phyloP scores from a whole-genome alignment of 306 rosid genomes.

The Lithocarpus polystachyus region DNA sequence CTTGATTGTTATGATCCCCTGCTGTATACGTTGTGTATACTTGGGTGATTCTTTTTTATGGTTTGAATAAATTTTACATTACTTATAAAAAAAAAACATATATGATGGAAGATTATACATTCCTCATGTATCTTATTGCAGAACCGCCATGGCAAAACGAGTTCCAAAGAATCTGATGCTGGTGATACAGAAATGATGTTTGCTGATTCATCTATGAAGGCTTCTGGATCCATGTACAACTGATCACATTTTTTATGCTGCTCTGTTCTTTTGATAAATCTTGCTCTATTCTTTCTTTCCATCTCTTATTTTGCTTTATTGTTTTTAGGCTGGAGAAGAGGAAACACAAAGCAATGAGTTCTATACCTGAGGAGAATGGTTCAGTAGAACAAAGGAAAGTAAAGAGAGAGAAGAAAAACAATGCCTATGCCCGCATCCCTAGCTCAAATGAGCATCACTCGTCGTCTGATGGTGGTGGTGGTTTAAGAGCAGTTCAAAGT shows the following conservation, averaged over 20 bases:
- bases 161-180: conserved; percentile 30
- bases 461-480: conserved; percentile 24
- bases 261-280: background rate
- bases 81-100: background rate
- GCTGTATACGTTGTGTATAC: too few species aligned
- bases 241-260: background rate
- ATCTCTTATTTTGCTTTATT: background rate
- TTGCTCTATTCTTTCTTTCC: background rate
- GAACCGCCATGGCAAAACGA: conserved; percentile 74
- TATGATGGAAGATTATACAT: conserved; percentile 5
- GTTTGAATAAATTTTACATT: too few species aligned
- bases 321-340: conserved; percentile 43
- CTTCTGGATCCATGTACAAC: conserved; percentile 37
- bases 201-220: conserved; percentile 43
- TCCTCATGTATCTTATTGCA: conserved; percentile 29
- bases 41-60: too few species aligned
- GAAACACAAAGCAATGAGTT: conserved; percentile 30
- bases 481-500: conserved; percentile 29
- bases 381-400: conserved; percentile 30
- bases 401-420: conserved; percentile 37
- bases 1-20: too few species aligned
- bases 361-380: conserved; percentile 26
- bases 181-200: conserved; percentile 26
- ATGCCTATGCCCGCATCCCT: background rate
- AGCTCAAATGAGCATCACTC: conserved; percentile 13